Base-by-base conservation (phyloP, 495 filamentous ascomycete species). In the Aspergillus bridgeri region DNA sequence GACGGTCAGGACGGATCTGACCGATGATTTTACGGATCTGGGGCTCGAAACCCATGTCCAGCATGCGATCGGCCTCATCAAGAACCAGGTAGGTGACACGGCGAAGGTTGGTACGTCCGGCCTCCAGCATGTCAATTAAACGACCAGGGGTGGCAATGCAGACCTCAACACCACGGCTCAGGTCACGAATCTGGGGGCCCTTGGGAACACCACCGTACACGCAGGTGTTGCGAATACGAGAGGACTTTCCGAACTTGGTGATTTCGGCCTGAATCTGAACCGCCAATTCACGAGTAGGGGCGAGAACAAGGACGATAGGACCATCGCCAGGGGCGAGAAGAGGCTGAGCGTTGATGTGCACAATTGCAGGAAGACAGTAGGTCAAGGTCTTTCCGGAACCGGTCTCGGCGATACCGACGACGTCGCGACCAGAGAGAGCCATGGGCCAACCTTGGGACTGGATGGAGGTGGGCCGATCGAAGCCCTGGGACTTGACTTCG, bases 11-110 rank as follows among this genome's bases (percentile, higher is more conserved):
- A 62, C 94, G 91, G 78, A 98, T 98, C 79, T 98, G 94, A 50
- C 88, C 80, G 61, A 98, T 91, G 63, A 98, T 96, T 83, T 96
- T 96, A 76, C 92, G 88, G 68, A 98, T 97, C 75, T 98, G 94
- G 65, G 94, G 94, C 81, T 98, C 94, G 82, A 98, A 98, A 88
- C 94, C 94, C 94, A 98, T 98, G 79, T 98, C 94, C 78, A 98
- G 81, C 94, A 98, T 98, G 75, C 95, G 95, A 81, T 98, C 94
- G 70, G 94, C 94, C 83, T 98, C 94, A 65, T 98, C 94, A 42
- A 98, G 88, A 60, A 98, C 91, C 33, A 98, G 85, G 71, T 97
- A 98, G 21, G 94, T 98, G 55, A 98, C 92, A 75, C 94, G 94
- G 56, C 94, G 91, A 59, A 98, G 88, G 78, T 98, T 98, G 62